phyloP scores from a whole-genome alignment of 2,329 filamentous ascomycete species.

The Amylocarpus encephaloides region DNA sequence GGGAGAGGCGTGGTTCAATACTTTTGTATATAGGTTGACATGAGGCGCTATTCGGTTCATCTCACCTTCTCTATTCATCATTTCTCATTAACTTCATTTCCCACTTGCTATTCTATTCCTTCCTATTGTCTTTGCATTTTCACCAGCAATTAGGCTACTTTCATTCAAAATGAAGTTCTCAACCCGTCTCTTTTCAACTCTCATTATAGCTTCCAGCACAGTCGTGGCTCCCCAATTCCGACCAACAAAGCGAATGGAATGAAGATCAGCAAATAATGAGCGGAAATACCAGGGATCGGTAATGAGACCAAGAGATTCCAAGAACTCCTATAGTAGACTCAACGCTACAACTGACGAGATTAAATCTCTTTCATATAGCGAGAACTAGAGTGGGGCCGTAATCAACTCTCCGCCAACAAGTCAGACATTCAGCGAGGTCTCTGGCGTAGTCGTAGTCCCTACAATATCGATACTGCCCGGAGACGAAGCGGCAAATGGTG shows the following conservation, averaged over 20 bases:
- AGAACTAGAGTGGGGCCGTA: slow-evolving; percentile 37
- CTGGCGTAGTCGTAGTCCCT: slow-evolving; percentile 33
- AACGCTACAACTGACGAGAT: too few relatives aligned
- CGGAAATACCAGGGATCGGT: not conserved
- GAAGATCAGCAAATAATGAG: not conserved
- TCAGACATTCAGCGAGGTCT: slow-evolving; percentile 32
- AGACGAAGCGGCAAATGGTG: not conserved
- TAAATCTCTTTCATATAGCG: slow-evolving; percentile 9
- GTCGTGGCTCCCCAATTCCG: not conserved
- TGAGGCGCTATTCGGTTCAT: not conserved
- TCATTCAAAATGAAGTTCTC: slow-evolving; percentile 4
- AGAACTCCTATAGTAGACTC: not conserved
- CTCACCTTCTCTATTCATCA: not conserved
- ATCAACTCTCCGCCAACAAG: slow-evolving; percentile 24
- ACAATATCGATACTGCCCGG: slow-evolving; percentile 16
- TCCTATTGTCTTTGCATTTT: not conserved
- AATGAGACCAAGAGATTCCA: not conserved
- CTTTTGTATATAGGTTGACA: too few relatives aligned
- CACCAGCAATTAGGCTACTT: not conserved
- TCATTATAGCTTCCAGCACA: not conserved
- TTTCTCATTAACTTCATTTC: not conserved
- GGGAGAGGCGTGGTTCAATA: too few relatives aligned
- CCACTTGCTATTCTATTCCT: not conserved
- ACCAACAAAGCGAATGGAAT: not conserved
- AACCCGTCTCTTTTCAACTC: not conserved